A percentile compares a stretch with the other conserved stretches of the same genome.
phyloP scores from a whole-genome alignment of 169 alveolate genomes.

The Plasmodium cynomolgi region DNA sequence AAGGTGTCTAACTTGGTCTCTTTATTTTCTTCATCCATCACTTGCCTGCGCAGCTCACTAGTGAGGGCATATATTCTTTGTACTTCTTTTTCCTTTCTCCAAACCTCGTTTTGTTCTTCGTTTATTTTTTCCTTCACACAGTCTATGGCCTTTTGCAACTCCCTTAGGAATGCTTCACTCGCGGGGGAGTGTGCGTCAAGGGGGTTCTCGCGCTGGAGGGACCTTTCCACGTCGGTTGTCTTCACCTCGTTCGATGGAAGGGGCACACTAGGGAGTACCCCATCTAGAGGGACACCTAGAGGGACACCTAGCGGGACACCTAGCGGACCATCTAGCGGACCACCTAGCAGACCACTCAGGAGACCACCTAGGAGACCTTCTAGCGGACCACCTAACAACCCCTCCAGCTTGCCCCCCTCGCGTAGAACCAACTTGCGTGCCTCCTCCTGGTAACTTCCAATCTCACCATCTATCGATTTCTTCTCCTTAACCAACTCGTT shows the following conservation, averaged over 20 bases:
- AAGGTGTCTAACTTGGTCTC: conserved; percentile 10
- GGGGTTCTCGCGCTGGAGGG: not conserved
- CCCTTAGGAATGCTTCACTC: not conserved
- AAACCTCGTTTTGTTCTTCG: conserved; percentile 83
- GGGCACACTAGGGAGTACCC: not conserved
- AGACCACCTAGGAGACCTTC: too few relatives aligned
- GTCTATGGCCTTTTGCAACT: conserved; percentile 1
- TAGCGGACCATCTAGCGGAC: not conserved
- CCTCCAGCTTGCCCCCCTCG: conserved; percentile 9
- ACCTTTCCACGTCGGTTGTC: too few relatives aligned
- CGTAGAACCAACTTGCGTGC: conserved; percentile 15
- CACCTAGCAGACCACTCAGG: too few relatives aligned
- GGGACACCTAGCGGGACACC: too few relatives aligned
- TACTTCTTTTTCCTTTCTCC: conserved; percentile 75
- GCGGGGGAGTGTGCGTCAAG: not conserved
- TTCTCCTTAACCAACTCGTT: conserved; percentile 30
- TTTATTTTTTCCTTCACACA: conserved; percentile 62
- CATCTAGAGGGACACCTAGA: not conserved
- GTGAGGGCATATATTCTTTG: conserved; percentile 75
- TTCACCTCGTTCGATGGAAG: not conserved
- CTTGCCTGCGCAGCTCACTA: conserved; percentile 46
- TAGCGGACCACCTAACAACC: not conserved
- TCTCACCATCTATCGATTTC: conserved; percentile 42
- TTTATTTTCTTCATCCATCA: conserved; percentile 50
- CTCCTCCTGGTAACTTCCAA: conserved; percentile 46